Base-by-base conservation (phyloP, 2,329 filamentous ascomycete species). In the Plectosphaerella sp. region DNA sequence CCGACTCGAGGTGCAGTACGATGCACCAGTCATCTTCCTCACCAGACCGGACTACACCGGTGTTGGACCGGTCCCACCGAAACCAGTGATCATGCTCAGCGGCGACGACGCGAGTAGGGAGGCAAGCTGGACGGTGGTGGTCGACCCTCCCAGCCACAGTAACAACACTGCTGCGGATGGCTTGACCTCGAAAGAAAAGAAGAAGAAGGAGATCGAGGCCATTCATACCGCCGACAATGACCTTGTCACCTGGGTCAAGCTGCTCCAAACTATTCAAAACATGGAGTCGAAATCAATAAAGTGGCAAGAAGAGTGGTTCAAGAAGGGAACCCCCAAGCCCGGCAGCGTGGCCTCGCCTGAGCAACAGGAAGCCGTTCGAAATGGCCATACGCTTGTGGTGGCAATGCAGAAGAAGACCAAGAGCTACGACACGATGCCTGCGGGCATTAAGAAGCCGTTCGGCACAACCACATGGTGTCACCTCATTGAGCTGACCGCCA, bases 201-300 rank as follows among this genome's bases (percentile, higher is more conserved):
- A 16, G 12, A 58, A 70, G 54, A 60, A 65, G 48, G 46, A 55
- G 33, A 5, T 39, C 12, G 37, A 54, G 15, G 42, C 49, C 2
- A 69, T 82, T 1, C 77, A 79, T 55, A 83, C 79, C 2, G 76
- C 78, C 6, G 77, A 82, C 57, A 80, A 80, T 51, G 79, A 82
- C 59, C 65, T 72, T n/a, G 76, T 76, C 3, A 79, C 78, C 1
- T 82, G 79, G 79, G 68, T 78, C 4, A 69, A 70, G 7, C 62
- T 83, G 11, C 67, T 82, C n/a, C 72, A 71, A 4, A 70, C 74
- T 11, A 59, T 81, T 0, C 78, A 82, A 51, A 61, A 62, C 15
- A 78, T 80, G 71, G 79, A 82, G 59, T 51, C 58, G 1, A 65
- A 72, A 15, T 81, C 78, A 5, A 59, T 64, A n/a, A 54, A 62